phyloP scores from a whole-genome alignment of 129 eudicot genomes.

The Artemisia argyi region DNA sequence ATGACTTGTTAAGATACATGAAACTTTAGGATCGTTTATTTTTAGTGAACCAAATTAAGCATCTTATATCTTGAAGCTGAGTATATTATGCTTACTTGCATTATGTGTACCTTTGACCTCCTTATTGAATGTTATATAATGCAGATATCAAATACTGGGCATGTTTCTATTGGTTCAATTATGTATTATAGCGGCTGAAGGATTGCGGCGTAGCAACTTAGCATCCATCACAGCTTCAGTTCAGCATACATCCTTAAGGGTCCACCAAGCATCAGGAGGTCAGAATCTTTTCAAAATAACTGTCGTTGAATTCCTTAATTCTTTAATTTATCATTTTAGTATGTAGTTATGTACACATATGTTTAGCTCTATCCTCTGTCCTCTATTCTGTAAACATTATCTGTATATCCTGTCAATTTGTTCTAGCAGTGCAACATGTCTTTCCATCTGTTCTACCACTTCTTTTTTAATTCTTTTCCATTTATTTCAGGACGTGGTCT shows the following conservation, averaged over 20 bases:
- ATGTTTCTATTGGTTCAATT: slow-evolving; percentile 87
- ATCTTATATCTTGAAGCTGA: neutral
- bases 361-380: neutral
- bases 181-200: slow-evolving; percentile 95
- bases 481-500: slow-evolving; percentile 70
- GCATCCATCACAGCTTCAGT: slow-evolving; percentile 73
- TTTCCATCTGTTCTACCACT: neutral
- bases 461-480: neutral
- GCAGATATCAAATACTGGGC: slow-evolving; percentile 98
- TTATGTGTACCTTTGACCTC: neutral
- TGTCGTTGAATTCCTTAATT: neutral
- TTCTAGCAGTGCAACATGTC: neutral
- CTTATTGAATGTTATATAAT: slow-evolving; percentile 9
- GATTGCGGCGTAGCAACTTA: slow-evolving; percentile 81
- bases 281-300: slow-evolving; percentile 13
- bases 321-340: neutral
- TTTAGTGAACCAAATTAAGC: too few species aligned
- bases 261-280: slow-evolving; percentile 77
- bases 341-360: neutral
- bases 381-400: neutral
- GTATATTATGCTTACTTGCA: neutral
- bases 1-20: neutral
- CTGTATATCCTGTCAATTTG: neutral
- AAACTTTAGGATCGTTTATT: neutral
- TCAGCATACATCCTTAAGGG: slow-evolving; percentile 69